A percentile compares a stretch with the other conserved stretches of the same genome.
Evolutionary conservation across 2,329 filamentous ascomycete species (phyloP).

Genomic region (Fusarium sp.): DNA sequence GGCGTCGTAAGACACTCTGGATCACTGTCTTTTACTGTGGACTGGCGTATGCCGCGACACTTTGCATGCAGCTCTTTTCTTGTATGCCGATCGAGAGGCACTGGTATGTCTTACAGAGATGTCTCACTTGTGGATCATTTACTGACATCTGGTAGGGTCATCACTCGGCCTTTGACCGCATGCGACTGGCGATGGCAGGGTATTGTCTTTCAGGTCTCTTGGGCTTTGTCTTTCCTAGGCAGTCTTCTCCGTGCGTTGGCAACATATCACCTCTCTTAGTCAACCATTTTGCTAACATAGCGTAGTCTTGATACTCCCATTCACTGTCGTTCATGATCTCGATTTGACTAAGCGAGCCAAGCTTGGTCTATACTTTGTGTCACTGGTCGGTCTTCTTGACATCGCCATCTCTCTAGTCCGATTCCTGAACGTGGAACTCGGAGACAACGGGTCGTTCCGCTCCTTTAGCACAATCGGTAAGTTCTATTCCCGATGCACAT

Average conservation of each 20-base stretch:
- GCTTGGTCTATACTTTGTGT: slow-evolving; percentile 15
- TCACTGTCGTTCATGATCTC: slow-evolving; percentile 18
- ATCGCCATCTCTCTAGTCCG: slow-evolving; percentile 25
- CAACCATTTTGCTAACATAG: neutral
- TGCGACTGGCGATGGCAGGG: slow-evolving; percentile 23
- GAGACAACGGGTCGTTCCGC: slow-evolving; percentile 10
- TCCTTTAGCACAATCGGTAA: slow-evolving; percentile 4
- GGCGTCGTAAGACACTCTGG: slow-evolving; percentile 19
- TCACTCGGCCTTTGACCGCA: slow-evolving; percentile 2
- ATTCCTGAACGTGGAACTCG: slow-evolving; percentile 25
- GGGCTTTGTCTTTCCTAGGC: slow-evolving; percentile 25
- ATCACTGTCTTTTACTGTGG: slow-evolving; percentile 5
- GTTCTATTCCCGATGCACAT: neutral
- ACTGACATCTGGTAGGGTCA: slow-evolving; percentile 4
- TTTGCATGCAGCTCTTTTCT: slow-evolving; percentile 26
- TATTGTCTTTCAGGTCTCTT: slow-evolving; percentile 20
- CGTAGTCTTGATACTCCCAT: slow-evolving; percentile 20
- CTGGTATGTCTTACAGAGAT: slow-evolving; percentile 5
- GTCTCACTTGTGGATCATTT: neutral
- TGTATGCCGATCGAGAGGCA: slow-evolving; percentile 27
- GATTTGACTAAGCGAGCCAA: slow-evolving; percentile 12
- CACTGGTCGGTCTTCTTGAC: slow-evolving; percentile 24
- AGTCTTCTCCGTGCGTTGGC: slow-evolving; percentile 18
- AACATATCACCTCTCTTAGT: fast-evolving
- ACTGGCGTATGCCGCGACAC: slow-evolving; percentile 1